These are phyloP conservation scores for Setaria italica DNA, from an alignment of 202 grass and related monocot genomes.

Conservation along the genomic window DNA sequence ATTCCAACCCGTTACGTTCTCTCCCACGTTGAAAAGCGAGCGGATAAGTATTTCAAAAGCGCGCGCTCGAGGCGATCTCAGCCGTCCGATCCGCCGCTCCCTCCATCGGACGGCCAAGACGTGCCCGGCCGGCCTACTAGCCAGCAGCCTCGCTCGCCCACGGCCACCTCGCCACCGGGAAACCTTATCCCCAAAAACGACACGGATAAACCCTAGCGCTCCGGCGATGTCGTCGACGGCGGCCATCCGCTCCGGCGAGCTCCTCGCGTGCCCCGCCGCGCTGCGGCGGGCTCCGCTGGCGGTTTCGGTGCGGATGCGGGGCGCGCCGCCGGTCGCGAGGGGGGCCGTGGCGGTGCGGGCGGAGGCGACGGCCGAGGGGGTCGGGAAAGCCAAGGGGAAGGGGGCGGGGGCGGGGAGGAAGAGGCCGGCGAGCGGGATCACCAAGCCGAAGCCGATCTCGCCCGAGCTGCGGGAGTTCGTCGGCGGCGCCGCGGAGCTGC, in stretches of 20 bases:
- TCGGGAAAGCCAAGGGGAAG: constrained; percentile 23
- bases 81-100: neutral
- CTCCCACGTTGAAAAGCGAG: neutral
- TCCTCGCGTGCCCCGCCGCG: constrained; percentile 33
- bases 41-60: constrained; percentile 37
- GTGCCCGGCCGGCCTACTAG: neutral
- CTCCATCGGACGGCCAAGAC: neutral
- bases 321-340: neutral
- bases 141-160: neutral
- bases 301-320: constrained; percentile 29
- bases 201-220: constrained; percentile 43
- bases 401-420: constrained; percentile 41
- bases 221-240: constrained; percentile 52
- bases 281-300: neutral
- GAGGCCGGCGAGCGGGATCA: constrained; percentile 65
- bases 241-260: constrained; percentile 50
- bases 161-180: constrained; percentile 3
- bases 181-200: constrained; percentile 42
- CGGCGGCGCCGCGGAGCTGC: constrained; percentile 60
- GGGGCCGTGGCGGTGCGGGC: constrained; percentile 7
- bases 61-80: neutral
- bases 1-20: constrained; percentile 11
- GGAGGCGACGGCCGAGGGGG: constrained; percentile 35
- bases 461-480: constrained; percentile 74
- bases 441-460: constrained; percentile 68